A percentile compares a stretch with the other conserved stretches of the same genome.
Evolutionary conservation across 352 stramenopile genomes (phyloP).

Genomic region (Pythium brachiatum): DNA sequence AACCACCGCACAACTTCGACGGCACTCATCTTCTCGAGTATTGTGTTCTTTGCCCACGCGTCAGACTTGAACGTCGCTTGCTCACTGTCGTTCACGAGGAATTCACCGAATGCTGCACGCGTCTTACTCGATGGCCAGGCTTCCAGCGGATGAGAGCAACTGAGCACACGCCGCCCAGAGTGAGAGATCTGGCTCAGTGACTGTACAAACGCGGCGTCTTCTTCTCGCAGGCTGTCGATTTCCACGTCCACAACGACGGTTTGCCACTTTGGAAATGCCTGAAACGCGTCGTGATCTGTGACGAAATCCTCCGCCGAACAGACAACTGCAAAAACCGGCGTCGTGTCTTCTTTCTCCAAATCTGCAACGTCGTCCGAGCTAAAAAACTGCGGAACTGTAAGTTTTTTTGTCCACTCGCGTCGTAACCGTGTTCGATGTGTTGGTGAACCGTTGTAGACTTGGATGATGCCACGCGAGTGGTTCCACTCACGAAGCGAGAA

Average conservation of each 20-base stretch:
- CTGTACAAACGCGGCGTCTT: conserved; percentile 37
- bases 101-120: conserved; percentile 40
- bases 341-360: conserved; percentile 33
- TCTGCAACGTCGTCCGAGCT: conserved; percentile 43
- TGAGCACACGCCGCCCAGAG: conserved; percentile 53
- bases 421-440: conserved; percentile 43
- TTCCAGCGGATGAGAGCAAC: conserved; percentile 55
- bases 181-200: conserved; percentile 49
- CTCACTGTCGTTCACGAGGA: conserved; percentile 34
- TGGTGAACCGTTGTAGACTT: conserved; percentile 50
- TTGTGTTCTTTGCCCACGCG: conserved; percentile 22
- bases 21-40: conserved; percentile 49
- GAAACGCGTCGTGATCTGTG: conserved; percentile 50
- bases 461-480: conserved; percentile 38
- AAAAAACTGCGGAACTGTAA: conserved; percentile 32
- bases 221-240: conserved; percentile 37
- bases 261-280: conserved; percentile 51
- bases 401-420: conserved; percentile 46
- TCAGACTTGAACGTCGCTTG: conserved; percentile 12
- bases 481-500: conserved; percentile 66
- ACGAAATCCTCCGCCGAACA: conserved; percentile 55
- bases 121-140: conserved; percentile 44
- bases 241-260: conserved; percentile 78
- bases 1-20: conserved; percentile 41
- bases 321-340: conserved; percentile 58